A percentile compares a stretch with the other conserved stretches of the same genome.
These are phyloP conservation scores for Cichorium intybus DNA, from an alignment of 140 eudicot genomes.

Conservation along the genomic window DNA sequence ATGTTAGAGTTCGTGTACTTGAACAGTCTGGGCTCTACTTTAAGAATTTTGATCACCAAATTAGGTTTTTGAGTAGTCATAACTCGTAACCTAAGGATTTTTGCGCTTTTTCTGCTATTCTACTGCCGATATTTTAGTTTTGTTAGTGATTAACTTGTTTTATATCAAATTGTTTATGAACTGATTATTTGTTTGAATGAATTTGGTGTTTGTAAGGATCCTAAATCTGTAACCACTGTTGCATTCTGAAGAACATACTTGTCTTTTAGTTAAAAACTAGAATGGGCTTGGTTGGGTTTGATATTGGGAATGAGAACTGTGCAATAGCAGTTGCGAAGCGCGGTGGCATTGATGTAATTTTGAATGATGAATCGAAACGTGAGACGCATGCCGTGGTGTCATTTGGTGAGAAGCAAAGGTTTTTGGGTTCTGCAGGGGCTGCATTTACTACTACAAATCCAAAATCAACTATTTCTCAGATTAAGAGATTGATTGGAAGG, in stretches of 20 bases:
- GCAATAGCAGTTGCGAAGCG: constrained; percentile 51
- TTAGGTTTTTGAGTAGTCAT: too few relatives aligned
- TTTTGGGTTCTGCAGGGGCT: constrained; percentile 71
- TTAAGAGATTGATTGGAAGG: constrained; percentile 75
- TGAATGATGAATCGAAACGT: constrained; percentile 70
- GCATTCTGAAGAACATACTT: not conserved
- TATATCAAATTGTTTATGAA: too few relatives aligned
- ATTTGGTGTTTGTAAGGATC: too few relatives aligned
- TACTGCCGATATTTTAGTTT: too few relatives aligned
- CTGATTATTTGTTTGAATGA: too few relatives aligned
- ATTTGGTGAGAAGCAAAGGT: constrained; percentile 85
- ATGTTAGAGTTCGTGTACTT: too few relatives aligned
- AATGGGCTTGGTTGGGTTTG: not conserved
- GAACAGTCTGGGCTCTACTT: too few relatives aligned
- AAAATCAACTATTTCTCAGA: constrained; percentile 69
- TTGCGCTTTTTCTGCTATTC: too few relatives aligned
- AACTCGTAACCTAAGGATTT: too few relatives aligned
- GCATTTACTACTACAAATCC: constrained; percentile 70
- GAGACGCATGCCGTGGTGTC: constrained; percentile 80
- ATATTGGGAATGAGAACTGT: not conserved
- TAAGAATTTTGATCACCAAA: too few relatives aligned
- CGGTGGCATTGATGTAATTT: constrained; percentile 59
- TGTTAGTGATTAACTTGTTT: too few relatives aligned
- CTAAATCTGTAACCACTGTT: too few relatives aligned
- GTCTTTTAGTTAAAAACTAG: not conserved